Evolutionary conservation across 768 basidiomycete species (phyloP).

Genomic region (Neoboletus brunneissimus): DNA sequence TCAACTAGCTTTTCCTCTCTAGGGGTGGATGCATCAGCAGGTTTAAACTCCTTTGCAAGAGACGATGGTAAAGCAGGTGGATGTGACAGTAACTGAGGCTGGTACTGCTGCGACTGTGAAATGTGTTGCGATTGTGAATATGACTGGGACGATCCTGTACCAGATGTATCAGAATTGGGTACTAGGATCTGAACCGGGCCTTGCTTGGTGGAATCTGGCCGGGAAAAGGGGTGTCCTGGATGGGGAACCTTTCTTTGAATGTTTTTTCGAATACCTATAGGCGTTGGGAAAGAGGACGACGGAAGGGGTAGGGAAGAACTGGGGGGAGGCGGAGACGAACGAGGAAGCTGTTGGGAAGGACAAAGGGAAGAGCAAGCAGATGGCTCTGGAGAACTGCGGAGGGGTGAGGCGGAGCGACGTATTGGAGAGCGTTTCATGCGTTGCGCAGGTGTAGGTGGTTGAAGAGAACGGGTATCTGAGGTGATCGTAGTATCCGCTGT

Average conservation of each 20-base stretch:
- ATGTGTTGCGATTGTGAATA: slow-evolving; percentile 28
- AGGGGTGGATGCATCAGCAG: slow-evolving; percentile 21
- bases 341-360: slow-evolving; percentile 3
- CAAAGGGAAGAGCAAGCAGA: neutral
- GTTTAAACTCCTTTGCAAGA: slow-evolving; percentile 22
- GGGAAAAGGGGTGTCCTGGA: slow-evolving; percentile 36
- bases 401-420: slow-evolving; percentile 4
- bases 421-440: slow-evolving; percentile 9
- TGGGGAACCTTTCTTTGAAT: slow-evolving; percentile 47
- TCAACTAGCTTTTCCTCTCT: neutral
- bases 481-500: neutral
- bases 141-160: slow-evolving; percentile 33
- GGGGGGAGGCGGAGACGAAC: slow-evolving; percentile 13
- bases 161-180: slow-evolving; percentile 56
- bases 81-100: slow-evolving; percentile 10
- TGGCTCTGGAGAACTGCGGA: slow-evolving; percentile 9
- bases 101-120: slow-evolving; percentile 33
- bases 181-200: slow-evolving; percentile 47
- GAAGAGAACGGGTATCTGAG: slow-evolving; percentile 15
- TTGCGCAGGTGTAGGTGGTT: slow-evolving; percentile 32
- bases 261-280: slow-evolving; percentile 19
- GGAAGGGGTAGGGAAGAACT: slow-evolving; percentile 13
- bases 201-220: slow-evolving; percentile 26
- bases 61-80: slow-evolving; percentile 14
- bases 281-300: slow-evolving; percentile 4